phyloP scores from a whole-genome alignment of 2,329 filamentous ascomycete species.

The Hymenoscyphus albidus region DNA sequence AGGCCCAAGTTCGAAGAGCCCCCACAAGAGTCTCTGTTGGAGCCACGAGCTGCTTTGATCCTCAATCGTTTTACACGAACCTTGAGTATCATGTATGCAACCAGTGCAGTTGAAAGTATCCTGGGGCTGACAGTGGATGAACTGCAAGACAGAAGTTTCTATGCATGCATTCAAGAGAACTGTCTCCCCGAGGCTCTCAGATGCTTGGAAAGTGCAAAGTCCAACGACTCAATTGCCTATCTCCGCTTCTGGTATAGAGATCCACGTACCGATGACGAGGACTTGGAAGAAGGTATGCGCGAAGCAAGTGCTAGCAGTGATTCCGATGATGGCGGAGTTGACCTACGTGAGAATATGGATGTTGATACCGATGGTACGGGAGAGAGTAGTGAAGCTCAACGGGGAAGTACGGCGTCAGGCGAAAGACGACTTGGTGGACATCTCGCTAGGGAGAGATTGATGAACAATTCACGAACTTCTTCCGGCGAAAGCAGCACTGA shows the following conservation, averaged over 20 bases:
- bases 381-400: slow-evolving; percentile 9
- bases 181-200: slow-evolving; percentile 73
- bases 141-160: slow-evolving; percentile 75
- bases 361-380: slow-evolving; percentile 32
- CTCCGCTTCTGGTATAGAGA: slow-evolving; percentile 81
- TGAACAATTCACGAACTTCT: slow-evolving; percentile 35
- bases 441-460: slow-evolving; percentile 8
- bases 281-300: slow-evolving; percentile 41
- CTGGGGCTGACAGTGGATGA: slow-evolving; percentile 67
- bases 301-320: slow-evolving; percentile 40
- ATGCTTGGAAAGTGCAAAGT: slow-evolving; percentile 80
- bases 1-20: slow-evolving; percentile 73
- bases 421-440: not conserved
- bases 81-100: slow-evolving; percentile 82
- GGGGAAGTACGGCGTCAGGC: not conserved
- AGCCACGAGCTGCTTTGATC: slow-evolving; percentile 79
- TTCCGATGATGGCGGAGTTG: slow-evolving; percentile 45
- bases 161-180: slow-evolving; percentile 77
- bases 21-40: slow-evolving; percentile 58
- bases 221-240: slow-evolving; percentile 87
- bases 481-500: slow-evolving; percentile 46
- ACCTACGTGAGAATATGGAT: slow-evolving; percentile 36
- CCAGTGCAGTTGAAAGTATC: slow-evolving; percentile 69
- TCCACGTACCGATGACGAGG: slow-evolving; percentile 56
- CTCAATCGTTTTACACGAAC: slow-evolving; percentile 82